Percentiles rank a stretch among this genome's conserved stretches.
phyloP scores from a whole-genome alignment of 1,284 basidiomycete genomes.

The Tremellales sp. region DNA sequence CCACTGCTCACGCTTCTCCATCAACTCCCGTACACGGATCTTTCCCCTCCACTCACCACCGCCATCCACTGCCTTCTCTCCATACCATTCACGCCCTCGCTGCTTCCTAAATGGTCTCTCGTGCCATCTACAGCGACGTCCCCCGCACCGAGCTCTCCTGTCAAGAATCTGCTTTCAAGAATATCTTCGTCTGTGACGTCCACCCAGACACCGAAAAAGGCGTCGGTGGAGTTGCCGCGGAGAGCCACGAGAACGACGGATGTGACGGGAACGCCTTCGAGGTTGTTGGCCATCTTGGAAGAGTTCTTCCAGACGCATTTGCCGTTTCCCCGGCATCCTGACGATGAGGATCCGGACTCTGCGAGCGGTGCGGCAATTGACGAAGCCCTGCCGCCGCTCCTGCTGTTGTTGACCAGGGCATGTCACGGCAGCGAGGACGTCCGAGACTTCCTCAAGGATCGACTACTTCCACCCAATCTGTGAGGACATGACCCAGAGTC shows the following conservation, averaged over 20 bases:
- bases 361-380: constrained; percentile 61
- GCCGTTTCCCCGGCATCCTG: constrained; percentile 21
- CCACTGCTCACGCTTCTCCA: constrained; percentile 32
- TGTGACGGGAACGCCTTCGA: constrained; percentile 20
- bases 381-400: constrained; percentile 68
- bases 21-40: constrained; percentile 24
- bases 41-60: constrained; percentile 36
- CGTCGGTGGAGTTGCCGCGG: neutral
- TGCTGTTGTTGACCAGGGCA: constrained; percentile 66
- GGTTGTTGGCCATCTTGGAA: constrained; percentile 26
- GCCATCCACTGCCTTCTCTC: constrained; percentile 38
- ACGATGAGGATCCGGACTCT: constrained; percentile 20
- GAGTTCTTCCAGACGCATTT: constrained; percentile 27
- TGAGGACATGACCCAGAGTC: constrained; percentile 29
- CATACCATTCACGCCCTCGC: constrained; percentile 30
- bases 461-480: constrained; percentile 68
- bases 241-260: constrained; percentile 6
- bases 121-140: constrained; percentile 16
- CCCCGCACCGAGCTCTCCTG: constrained; percentile 1
- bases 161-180: constrained; percentile 19
- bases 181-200: constrained; percentile 2
- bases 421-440: constrained; percentile 61
- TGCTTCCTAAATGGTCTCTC: constrained; percentile 33
- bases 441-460: constrained; percentile 57
- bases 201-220: constrained; percentile 2